A percentile compares a stretch with the other conserved stretches of the same genome.
These are phyloP conservation scores for Fusarium setosum DNA, from an alignment of 2,329 filamentous ascomycete genomes.

Conservation along the genomic window DNA sequence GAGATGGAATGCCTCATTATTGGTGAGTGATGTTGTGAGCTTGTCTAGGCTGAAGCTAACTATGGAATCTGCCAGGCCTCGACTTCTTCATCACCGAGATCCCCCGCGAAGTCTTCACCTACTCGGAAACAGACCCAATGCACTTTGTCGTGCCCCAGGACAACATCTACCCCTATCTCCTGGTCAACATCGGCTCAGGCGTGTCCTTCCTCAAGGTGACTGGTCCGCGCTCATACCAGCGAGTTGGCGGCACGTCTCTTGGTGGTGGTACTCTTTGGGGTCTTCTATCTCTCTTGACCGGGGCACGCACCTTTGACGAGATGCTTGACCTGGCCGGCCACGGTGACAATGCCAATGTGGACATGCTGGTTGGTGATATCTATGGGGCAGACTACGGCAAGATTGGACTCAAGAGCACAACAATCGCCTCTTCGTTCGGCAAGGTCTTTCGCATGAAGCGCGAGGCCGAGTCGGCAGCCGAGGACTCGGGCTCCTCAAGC, in stretches of 20 bases:
- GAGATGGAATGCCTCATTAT: constrained; percentile 99
- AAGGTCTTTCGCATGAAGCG: constrained; percentile 96
- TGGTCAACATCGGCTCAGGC: constrained; percentile 98
- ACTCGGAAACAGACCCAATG: constrained; percentile 91
- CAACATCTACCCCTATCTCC: constrained; percentile 90
- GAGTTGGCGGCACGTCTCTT: constrained; percentile 93
- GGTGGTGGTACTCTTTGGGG: constrained; percentile 99
- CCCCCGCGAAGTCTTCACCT: constrained; percentile 95
- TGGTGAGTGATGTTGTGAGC: constrained; percentile 62
- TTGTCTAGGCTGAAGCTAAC: constrained; percentile 12
- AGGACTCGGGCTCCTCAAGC: constrained; percentile 73
- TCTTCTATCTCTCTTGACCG: constrained; percentile 88
- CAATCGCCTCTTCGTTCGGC: constrained; percentile 95
- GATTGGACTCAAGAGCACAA: constrained; percentile 94
- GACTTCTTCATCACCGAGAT: constrained; percentile 99
- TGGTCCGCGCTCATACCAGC: constrained; percentile 85
- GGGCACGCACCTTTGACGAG: constrained; percentile 95
- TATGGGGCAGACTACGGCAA: constrained; percentile 97
- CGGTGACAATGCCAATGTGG: constrained; percentile 92
- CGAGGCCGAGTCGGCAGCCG: constrained; percentile 81
- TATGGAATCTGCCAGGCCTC: constrained; percentile 67
- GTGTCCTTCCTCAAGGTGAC: constrained; percentile 98
- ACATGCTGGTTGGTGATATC: constrained; percentile 97
- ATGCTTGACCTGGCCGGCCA: constrained; percentile 93
- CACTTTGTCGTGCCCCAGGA: constrained; percentile 85